Evolutionary conservation across 306 rosid genomes (phyloP).

Genomic region (Gastrolobium bilobum): DNA sequence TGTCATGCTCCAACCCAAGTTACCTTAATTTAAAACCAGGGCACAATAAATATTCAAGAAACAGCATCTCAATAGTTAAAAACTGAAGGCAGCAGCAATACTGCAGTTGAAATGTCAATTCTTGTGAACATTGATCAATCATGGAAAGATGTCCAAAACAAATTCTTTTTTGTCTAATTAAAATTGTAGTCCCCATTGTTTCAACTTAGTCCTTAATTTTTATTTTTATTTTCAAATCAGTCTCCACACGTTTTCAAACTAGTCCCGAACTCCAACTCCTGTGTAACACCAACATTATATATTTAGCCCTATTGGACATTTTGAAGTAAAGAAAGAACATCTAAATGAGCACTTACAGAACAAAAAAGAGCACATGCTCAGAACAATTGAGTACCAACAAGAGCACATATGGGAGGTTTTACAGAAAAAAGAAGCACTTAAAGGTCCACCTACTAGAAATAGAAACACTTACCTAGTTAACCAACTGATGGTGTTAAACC

Average conservation of each 20-base stretch:
- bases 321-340: not conserved
- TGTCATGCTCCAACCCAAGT: not conserved
- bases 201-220: not conserved
- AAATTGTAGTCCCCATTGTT: not conserved
- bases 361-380: not conserved
- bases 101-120: conserved; percentile 3
- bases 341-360: not conserved
- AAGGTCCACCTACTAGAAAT: not conserved
- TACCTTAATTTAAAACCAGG: not conserved
- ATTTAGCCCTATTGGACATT: not conserved
- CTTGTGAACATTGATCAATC: conserved; percentile 5
- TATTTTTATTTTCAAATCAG: conserved; percentile 2
- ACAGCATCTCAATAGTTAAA: not conserved
- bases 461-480: not conserved
- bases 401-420: not conserved
- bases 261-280: not conserved
- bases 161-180: not conserved
- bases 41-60: not conserved
- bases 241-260: not conserved
- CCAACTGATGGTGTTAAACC: not conserved
- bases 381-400: not conserved
- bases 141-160: not conserved
- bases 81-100: conserved; percentile 26
- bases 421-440: not conserved
- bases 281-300: not conserved